These are phyloP conservation scores for Omphalotus olearius DNA, from an alignment of 1,284 basidiomycete species.

Conservation along the genomic window DNA sequence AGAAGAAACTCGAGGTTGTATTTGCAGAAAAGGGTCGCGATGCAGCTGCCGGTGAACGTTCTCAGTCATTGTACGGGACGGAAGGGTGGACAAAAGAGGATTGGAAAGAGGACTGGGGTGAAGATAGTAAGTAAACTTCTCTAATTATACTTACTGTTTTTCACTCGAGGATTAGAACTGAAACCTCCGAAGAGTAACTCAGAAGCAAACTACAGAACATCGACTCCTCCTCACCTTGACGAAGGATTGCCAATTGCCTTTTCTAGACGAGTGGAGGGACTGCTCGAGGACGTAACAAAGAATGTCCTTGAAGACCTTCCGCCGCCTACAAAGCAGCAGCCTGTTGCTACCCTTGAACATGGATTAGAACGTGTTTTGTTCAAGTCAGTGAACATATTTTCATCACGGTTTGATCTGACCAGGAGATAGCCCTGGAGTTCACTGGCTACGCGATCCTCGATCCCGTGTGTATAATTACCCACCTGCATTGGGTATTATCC, in stretches of 20 bases:
- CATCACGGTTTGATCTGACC: slow-evolving; percentile 8
- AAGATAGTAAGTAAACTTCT: slow-evolving; percentile 7
- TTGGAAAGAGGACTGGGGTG: slow-evolving; percentile 10
- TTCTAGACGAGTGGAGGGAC: slow-evolving; percentile 9
- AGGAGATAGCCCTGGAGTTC: slow-evolving; percentile 75
- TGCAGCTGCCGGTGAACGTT: too few relatives aligned
- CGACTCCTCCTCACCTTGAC: background rate
- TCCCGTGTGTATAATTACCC: slow-evolving; percentile 88
- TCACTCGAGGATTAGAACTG: background rate
- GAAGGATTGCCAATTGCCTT: slow-evolving; percentile 1
- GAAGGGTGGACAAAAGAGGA: slow-evolving; percentile 1
- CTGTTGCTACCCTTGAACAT: slow-evolving; percentile 72
- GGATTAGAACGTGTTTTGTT: slow-evolving; percentile 82
- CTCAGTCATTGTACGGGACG: too few relatives aligned
- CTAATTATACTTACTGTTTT: background rate
- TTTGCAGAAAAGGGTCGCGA: too few relatives aligned
- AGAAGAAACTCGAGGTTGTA: too few relatives aligned
- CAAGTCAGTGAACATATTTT: slow-evolving; percentile 50
- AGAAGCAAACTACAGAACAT: background rate
- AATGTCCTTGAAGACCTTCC: slow-evolving; percentile 32
- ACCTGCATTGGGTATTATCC: slow-evolving; percentile 66
- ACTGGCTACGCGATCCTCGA: slow-evolving; percentile 86
- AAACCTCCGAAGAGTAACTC: background rate
- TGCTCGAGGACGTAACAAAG: slow-evolving; percentile 11
- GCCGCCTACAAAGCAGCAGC: slow-evolving; percentile 43